Conservation (phyloP, 2,329 filamentous ascomycete species). For the Ceratocystis cubensis region DNA sequence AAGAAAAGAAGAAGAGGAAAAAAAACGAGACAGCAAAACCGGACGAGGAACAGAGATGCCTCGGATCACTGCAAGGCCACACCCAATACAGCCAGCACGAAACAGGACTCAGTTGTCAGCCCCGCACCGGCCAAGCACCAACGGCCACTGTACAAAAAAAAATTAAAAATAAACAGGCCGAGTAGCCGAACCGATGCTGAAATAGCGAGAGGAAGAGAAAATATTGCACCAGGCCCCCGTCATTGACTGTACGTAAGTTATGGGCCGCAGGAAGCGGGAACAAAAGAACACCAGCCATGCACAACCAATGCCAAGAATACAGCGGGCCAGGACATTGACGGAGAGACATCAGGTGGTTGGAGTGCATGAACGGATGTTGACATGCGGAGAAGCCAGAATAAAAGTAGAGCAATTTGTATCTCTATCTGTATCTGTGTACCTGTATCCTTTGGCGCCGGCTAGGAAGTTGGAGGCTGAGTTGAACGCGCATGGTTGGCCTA, state of each 20-base stretch:
- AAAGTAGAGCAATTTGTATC: background rate
- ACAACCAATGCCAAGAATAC: background rate
- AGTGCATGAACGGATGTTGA: background rate
- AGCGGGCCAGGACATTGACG: background rate
- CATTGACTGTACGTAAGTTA: too few species aligned
- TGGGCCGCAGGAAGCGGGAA: background rate
- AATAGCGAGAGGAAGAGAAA: too few species aligned
- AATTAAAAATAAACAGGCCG: background rate
- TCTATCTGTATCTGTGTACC: background rate
- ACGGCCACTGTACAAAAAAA: too few species aligned
- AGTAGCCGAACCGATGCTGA: background rate
- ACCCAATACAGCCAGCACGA: background rate
- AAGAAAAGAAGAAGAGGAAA: background rate
- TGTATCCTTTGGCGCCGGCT: background rate
- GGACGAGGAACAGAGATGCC: background rate
- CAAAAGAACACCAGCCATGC: background rate
- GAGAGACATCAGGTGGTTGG: conserved; percentile 8
- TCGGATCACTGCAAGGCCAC: background rate
- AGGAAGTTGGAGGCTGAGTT: too few species aligned
- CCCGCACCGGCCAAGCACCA: background rate
- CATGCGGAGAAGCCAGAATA: background rate
- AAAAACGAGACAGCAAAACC: background rate
- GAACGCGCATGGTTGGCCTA: too few species aligned
- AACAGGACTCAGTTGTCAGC: background rate
- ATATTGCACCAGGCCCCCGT: too few species aligned